Base-by-base conservation (phyloP, 371 early-diverging fungal genomes). In the Mucor lusitanicus region DNA sequence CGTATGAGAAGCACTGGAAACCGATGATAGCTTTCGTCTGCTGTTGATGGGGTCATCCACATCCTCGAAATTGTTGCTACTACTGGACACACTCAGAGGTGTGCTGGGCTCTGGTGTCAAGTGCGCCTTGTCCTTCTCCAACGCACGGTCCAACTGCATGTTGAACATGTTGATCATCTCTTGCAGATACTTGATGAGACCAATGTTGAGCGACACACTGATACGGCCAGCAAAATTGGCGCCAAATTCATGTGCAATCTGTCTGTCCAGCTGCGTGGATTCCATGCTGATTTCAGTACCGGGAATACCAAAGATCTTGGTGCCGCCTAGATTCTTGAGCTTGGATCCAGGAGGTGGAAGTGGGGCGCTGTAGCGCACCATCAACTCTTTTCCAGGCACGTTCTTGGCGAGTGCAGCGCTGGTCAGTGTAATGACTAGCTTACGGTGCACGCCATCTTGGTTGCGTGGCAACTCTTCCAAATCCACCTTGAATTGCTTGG, bases 201-300 rank as follows among this genome's bases (percentile, higher is more conserved):
- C 90, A 61, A 92, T 77, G 70, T 93, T 93, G 13, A 92, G 77
- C 0, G 94, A 93, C 2, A 93, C 85, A 63, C 92, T 86, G 59
- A 93, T 83, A 21, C 85, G 83, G 3, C 91, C 92, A 5, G 76
- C 83, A 72, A 93, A 93, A 3, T 82, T 76, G 3, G 90, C 80
- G 5, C 70, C 58, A 72, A 92, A 91, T 19, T 70, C 65, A 67
- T 87, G 86, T 30, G 85, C 76, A 21, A 87, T 78, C 0, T 63
- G 35, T 0, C 55, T 67, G 3, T 71, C 58, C 0, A 67, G n/a
- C n/a, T 84, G 85, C 4, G 59, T 61, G 3, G 87, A 84, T 1
- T 79, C 58, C 78, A 91, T 85, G 0, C 58, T 71, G 32, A 89
- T 70, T 37, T 69, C 59, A 1, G 85, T 83, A 0, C 72, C 74